Conservation (phyloP, 1,284 basidiomycete species). For the Cutaneotrichosporon dermatis region DNA sequence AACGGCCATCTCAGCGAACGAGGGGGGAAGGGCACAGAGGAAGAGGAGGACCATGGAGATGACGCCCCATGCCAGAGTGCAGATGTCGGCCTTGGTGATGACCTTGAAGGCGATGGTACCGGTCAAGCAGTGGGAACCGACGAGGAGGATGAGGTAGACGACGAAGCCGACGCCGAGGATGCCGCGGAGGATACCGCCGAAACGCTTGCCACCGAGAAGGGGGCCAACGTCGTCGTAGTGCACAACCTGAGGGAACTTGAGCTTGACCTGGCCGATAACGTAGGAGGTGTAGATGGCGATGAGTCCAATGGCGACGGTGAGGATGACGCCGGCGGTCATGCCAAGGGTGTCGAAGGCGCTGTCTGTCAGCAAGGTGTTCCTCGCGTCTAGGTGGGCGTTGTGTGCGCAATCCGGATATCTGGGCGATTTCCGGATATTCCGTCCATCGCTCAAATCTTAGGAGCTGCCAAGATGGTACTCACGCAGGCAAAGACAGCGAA, state of each 20-base stretch:
- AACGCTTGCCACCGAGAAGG: conserved; percentile 2
- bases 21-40: conserved; percentile 15
- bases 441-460: no score
- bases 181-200: conserved; percentile 3
- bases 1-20: conserved; percentile 28
- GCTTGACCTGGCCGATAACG: conserved; percentile 21
- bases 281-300: conserved; percentile 20
- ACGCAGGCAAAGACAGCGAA: conserved; percentile 16
- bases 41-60: conserved; percentile 17
- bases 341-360: conserved; percentile 15
- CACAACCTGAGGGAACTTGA: conserved; percentile 17
- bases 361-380: neutral
- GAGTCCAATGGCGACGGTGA: conserved; percentile 14
- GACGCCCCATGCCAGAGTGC: conserved; percentile 13
- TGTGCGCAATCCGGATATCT: neutral
- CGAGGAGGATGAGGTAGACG: conserved; percentile 17
- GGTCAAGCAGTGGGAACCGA: conserved; percentile 17
- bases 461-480: no score
- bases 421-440: no score
- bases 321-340: conserved; percentile 16
- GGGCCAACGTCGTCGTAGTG: conserved; percentile 20
- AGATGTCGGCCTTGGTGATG: conserved; percentile 10
- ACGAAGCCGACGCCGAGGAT: conserved; percentile 10
- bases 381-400: no score
- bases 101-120: conserved; percentile 17